These are phyloP conservation scores for Cryphonectria naterciae DNA, from an alignment of 2,329 filamentous ascomycete species.

Conservation along the genomic window DNA sequence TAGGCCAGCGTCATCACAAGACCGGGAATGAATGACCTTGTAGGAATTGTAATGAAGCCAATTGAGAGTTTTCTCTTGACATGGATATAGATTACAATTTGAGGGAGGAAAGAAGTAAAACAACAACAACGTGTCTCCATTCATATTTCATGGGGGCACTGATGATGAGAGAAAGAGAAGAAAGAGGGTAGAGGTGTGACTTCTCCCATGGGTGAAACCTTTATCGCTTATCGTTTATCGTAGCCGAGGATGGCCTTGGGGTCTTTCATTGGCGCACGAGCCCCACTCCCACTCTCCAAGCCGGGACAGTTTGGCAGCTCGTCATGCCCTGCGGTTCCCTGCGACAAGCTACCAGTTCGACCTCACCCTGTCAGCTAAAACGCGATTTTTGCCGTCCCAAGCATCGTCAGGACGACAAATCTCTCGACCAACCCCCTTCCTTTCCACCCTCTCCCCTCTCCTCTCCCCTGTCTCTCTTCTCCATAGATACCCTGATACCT, in stretches of 20 bases:
- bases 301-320: slow-evolving; percentile 26
- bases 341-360: slow-evolving; percentile 16
- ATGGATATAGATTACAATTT: no score
- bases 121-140: no score
- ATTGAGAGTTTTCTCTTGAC: no score
- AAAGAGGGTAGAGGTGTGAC: neutral
- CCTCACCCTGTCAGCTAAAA: slow-evolving; percentile 11
- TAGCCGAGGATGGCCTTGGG: neutral
- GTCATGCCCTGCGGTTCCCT: slow-evolving; percentile 20
- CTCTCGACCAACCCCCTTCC: neutral
- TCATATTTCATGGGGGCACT: no score
- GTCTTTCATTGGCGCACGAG: neutral
- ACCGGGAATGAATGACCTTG: no score
- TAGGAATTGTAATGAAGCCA: no score
- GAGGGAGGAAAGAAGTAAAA: no score
- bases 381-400: slow-evolving; percentile 22
- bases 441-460: slow-evolving; percentile 8
- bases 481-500: neutral
- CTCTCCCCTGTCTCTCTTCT: neutral
- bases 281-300: neutral
- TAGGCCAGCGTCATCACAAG: neutral
- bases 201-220: neutral
- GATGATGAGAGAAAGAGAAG: no score
- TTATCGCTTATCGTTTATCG: slow-evolving; percentile 10
- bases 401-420: slow-evolving; percentile 26